These are phyloP conservation scores for Lyophyllum semitale DNA, from an alignment of 768 basidiomycete genomes.

Conservation along the genomic window DNA sequence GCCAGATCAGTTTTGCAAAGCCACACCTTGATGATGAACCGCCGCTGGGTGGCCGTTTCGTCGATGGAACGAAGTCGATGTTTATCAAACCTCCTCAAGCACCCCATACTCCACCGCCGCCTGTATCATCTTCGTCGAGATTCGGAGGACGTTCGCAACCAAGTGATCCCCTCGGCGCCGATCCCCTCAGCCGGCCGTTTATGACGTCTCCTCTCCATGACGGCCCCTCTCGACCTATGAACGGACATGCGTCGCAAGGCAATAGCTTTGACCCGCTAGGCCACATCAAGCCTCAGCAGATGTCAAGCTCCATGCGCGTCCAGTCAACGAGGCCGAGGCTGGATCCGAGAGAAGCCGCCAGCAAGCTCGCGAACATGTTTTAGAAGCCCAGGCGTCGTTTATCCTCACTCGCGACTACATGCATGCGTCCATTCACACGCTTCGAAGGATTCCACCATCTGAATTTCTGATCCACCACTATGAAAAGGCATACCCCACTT, in stretches of 20 bases:
- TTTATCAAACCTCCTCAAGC: slow-evolving; percentile 58
- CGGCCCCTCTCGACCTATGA: slow-evolving; percentile 18
- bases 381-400: slow-evolving; percentile 27
- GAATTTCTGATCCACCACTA: neutral
- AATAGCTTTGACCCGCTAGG: slow-evolving; percentile 64
- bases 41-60: slow-evolving; percentile 64
- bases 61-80: slow-evolving; percentile 82
- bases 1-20: slow-evolving; percentile 27
- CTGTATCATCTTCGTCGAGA: slow-evolving; percentile 36
- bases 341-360: slow-evolving; percentile 85
- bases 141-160: slow-evolving; percentile 24
- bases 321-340: slow-evolving; percentile 72
- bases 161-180: slow-evolving; percentile 34
- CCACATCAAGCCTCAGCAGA: slow-evolving; percentile 56
- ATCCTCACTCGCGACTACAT: neutral
- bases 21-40: slow-evolving; percentile 43
- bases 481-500: slow-evolving; percentile 1
- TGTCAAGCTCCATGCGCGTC: slow-evolving; percentile 75
- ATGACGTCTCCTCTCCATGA: slow-evolving; percentile 32
- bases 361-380: slow-evolving; percentile 90
- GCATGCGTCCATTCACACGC: neutral
- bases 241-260: slow-evolving; percentile 26
- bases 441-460: neutral
- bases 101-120: slow-evolving; percentile 34
- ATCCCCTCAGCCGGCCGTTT: slow-evolving; percentile 28